Evolutionary conservation across 495 filamentous ascomycete genomes (phyloP), one percentile per base, ranked within the genome.

Genomic region (Penicillium antarcticum): DNA sequence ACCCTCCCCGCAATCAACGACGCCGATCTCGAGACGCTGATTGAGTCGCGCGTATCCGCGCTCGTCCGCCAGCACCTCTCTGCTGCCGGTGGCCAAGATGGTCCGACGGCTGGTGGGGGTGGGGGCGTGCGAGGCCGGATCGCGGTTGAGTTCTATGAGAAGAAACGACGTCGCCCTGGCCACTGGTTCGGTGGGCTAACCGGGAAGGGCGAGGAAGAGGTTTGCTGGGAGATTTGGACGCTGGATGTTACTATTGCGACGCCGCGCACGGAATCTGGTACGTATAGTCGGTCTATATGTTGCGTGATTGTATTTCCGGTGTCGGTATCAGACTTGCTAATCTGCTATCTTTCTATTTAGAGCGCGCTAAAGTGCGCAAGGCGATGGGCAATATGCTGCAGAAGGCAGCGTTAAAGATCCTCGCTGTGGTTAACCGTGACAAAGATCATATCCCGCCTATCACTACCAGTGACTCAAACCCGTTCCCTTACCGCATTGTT

Each of bases 361-460:
- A 96, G 65, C 80, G 89, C 45, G 82, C 82, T 24, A 95, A 95
- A 69, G 88, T 94, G 50, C 85, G 91, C 60, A 85, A 81, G 52
- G 89, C 89, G 21, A 95, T 95, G 83, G 88, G 88, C 52, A 86
- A 86, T 34, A 90, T 87, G 55, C 81, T 98, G 31, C 85, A 90
- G 26, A 88, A 88, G 51, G 85, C 91, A 3, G 85, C 89, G 38
- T 79, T 95, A 74, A 95, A 95, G 65, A 91, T 96, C 55, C 78
- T 97, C 17, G 83, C 81, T 40, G 84, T 85, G 26, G 94, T 89
- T 53, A 95, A 95, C 67, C 69, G 78, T 11, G 87, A 96, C 59
- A 96, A 95, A 67, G 90, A 96, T 62, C 94, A 98, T 71, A 96
- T 98, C 60, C 94, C 94, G 24, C 95, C 94, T 41, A 97, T 98